Percentiles rank a stretch among this genome's conserved stretches.
Evolutionary conservation across 768 basidiomycete genomes (phyloP).

Genomic region (Naganishia kalamii): DNA sequence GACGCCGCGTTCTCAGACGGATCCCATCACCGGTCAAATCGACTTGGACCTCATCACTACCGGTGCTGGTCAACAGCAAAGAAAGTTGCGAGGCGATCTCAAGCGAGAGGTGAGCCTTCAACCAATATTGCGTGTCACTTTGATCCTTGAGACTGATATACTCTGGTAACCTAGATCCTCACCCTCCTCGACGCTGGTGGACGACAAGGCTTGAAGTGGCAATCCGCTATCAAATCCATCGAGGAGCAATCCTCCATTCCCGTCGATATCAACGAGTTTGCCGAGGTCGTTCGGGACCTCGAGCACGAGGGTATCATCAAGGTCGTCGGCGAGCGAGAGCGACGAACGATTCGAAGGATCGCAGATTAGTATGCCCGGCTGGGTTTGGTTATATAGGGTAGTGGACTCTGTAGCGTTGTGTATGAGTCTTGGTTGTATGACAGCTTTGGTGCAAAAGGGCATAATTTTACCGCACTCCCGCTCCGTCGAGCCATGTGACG

Average conservation of each 20-base stretch:
- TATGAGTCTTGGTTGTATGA: no score
- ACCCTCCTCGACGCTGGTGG: conserved; percentile 36
- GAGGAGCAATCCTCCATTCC: conserved; percentile 77
- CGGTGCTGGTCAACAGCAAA: conserved; percentile 79
- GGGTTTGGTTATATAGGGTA: no score
- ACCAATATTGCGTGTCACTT: neutral
- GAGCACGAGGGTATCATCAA: conserved; percentile 82
- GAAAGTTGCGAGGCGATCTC: conserved; percentile 83
- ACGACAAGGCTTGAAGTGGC: conserved; percentile 23
- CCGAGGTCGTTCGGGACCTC: conserved; percentile 47
- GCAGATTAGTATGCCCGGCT: conserved; percentile 30
- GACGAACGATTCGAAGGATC: conserved; percentile 59
- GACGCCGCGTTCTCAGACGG: conserved; percentile 53
- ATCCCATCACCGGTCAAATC: conserved; percentile 87
- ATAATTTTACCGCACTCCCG: no score
- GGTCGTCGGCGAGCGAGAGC: conserved; percentile 79
- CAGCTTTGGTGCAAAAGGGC: no score
- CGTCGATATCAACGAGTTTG: conserved; percentile 73
- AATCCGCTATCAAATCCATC: conserved; percentile 45
- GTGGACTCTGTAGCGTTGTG: no score
- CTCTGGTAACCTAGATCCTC: conserved; percentile 24
- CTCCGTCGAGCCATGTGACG: no score
- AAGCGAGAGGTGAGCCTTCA: conserved; percentile 59
- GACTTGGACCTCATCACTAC: conserved; percentile 94
- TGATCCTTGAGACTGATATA: neutral